Evolutionary conservation across 169 alveolate species (phyloP), one percentile per base, ranked within the genome.

Genomic region (Eimeria praecox): DNA sequence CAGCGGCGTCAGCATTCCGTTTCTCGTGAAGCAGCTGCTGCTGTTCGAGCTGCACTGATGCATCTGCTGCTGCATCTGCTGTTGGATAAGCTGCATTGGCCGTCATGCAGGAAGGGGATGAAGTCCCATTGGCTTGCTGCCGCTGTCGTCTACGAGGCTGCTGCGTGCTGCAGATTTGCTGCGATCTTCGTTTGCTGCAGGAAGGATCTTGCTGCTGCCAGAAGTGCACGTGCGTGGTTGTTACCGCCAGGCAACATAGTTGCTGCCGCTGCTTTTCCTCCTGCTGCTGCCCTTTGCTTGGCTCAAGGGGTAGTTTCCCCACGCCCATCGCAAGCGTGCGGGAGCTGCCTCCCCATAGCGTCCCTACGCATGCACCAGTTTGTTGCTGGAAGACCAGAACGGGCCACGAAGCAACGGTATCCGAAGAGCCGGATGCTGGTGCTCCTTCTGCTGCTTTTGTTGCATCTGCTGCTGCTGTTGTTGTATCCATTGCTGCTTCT

Each of bases 41-140:
- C 27, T 49, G 46, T 80, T 86, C 73, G 71, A 52, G 49, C 33
- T 33, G 90, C 12, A 35, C 80, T 86, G 40, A 27, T 38, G 92
- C 62, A 33, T 24, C 27, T 49, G 91, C 91, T 35, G 92, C 80
- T 56, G 92, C 92, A 9, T 6, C 12, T 40, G 59, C 92, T 83
- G 96, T 52, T 95, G 42, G 49, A 97, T 96, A 98, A 98, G 64
- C 92, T 10, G 98, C 14, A 77, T 94, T 77, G 20, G 83, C 33
- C 86, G 56, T 33, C 90, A 95, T 64, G 80, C 71, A 46, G 44
- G 71, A 49, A 40, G n/a, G 69, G 12, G 90, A 82, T 59, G 46
- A 0, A 27, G 42, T 49, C 0, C 52, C 73, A 33, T n/a, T 12
- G 69, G 40, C n/a, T 33, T 49, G 49, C 40, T 82, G 66, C 38